Base-by-base conservation (phyloP, 176 grass and related monocot species). In the Carex scoparia region DNA sequence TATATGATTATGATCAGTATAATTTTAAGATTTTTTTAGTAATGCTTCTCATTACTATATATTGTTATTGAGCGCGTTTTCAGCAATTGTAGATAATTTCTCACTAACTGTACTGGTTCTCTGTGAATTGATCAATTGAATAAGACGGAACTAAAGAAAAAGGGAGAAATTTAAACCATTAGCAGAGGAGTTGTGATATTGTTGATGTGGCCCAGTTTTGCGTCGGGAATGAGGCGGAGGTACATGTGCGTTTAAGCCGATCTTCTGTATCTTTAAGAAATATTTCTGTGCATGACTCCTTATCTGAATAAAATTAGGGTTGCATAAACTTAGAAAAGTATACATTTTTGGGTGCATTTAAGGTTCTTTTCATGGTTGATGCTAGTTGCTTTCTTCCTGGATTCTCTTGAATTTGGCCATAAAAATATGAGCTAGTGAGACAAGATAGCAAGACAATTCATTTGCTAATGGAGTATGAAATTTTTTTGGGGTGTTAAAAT, bases 241-340 rank as follows among this genome's bases (percentile, higher is more conserved):
- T 1, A 92, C 86, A 11, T 89, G 88, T 63, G 91, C 86, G 27
- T 75, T 88, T 13, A 98, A 89, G 4, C 95, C 93, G 9, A 95
- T 76, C 84, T 90, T 95, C 83, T 98, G 93, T 51, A 95, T 85
- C 86, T 95, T 98, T 48, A 98, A 69, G 85, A 98, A 98, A 82
- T 95, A 98, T 75, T 98, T 98, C 86, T 98, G 95, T 0, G 95
- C 95, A 54, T 98, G 95, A 86, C 95, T 98, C 1, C 95, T 91
- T 37, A 98, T 98, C 93, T 98, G 88, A 88, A 86, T 75, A 8
- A 19, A 4, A 14, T 0, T 59, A 53, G 9, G 9, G 46, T 68
- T 30, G 0, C 65, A 1, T 67, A 27, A 12, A 55, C 3, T 54
- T 3, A 55, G 73, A 76, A 16, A 77, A 32, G 1, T 77, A 31